Base-by-base conservation (phyloP, 805 yeast genomes). In the Candida vaughaniae region DNA sequence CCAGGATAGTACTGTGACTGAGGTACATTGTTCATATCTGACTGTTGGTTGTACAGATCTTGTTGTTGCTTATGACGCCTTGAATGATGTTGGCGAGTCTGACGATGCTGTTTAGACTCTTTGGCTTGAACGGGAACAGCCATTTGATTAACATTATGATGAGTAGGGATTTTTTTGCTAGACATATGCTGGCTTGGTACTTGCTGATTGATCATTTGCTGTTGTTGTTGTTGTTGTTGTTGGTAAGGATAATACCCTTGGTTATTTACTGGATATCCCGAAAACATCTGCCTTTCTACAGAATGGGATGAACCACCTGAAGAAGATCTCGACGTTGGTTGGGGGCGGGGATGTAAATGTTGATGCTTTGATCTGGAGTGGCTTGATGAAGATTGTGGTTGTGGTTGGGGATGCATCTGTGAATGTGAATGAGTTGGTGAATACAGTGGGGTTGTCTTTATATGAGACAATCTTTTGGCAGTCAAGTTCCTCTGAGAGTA, bases 401-500 rank as follows among this genome's bases (percentile, higher is more conserved):
- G 19, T 28, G 18, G 19, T 12, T 26, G 29, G 16, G 31, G 19
- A 12, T 28, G 31, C 15, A 6, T 6, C 18, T 22, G 17, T 5
- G 38, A 9, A 20, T 17, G 33, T 11, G 27, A 14, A 7, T 31
- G 34, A 6, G 25, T 7, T 10, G 34, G 27, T 7, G 30, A 6
- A 17, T 31, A 31, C 26, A 7, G 12, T 14, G 35, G 35, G 19
- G 37, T 12, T 14, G 37, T n/a, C 18, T 45, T 45, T 9, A 45
- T 35, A 22, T 47, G 49, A 4, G 52, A 43, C 11, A 47, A 32
- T 19, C 44, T 38, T 25, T 47, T 45, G 6, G 45, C 47, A 4
- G 51, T 47, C 22, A 45, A 33, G 25, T 43, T 46, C 25, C 41
- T 46, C 32, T 48, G 50, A 26, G 42, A 27, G 26, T 31, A 45